Evolutionary conservation across 768 basidiomycete genomes (phyloP), one percentile per base, ranked within the genome.

Genomic region (Lactarius pseudohatsudake): DNA sequence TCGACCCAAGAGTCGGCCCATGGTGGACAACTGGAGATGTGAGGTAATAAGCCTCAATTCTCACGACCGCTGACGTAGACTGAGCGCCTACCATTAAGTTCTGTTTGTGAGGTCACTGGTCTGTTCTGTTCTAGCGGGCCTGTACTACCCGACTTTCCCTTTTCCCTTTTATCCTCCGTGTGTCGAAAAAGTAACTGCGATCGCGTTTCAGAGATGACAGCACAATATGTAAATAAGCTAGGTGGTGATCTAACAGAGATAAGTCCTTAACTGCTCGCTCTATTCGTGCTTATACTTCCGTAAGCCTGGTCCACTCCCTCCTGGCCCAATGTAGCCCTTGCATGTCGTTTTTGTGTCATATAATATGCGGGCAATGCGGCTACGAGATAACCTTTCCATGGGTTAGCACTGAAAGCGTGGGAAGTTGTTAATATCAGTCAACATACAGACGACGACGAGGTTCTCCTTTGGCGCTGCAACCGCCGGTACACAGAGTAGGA

Each of bases 1-100:
- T 59, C 83, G 78, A 34, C 87, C 87, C 64, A 87, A 75, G 69
- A 87, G 69, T 56, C 80, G 73, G 62, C 79, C 77, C 82, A 83
- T 83, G 34, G 5, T 50, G 47, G 47, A 47, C 6, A 45, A 15
- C n/a, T 9, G n/a, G 47, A 47, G 47, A 47, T 13, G 47, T 22
- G 47, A 50, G 22, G 47, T 50, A 50, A 50, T 50, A 13, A 50
- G n/a, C 4, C 30, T 32, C 15, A 15, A 4, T 41, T 15, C 15
- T 16, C 38, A 40, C 38, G 38, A 40, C 38, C 38, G 15, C 38
- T 15, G 38, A 16, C 38, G 38, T 38, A 38, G 38, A 5, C 11
- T 40, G 38, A 40, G 38, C 38, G 38, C 38, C 38, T 40, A 40
- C 15, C 15, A 40, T 15, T 15, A 10, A 15, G 38, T 40, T 15